Evolutionary conservation across 108 stramenopile genomes (phyloP), one percentile per base, ranked within the genome.

Genomic region (Stephanodiscus minutulus): DNA sequence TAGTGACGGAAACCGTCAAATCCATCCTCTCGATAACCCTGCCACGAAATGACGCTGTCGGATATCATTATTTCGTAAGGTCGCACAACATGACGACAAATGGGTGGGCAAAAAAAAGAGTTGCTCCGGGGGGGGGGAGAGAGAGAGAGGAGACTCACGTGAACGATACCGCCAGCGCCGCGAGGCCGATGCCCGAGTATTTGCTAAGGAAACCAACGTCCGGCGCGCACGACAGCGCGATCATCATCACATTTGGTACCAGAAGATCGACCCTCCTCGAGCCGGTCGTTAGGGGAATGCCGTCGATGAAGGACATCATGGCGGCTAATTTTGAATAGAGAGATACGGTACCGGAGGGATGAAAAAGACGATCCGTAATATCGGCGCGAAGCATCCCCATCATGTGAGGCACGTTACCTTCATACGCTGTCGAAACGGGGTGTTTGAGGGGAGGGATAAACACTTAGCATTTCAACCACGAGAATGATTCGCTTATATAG

Each of bases 161-260:
- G 72, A 89, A 85, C 22, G 87, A 79, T 15, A 82, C 18, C 21
- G 53, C 68, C 61, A 92, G 55, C 17, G 89, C 84, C 7, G 72
- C 27, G 1, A 92, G 55, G 18, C 91, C 91, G 21, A 82, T 15
- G 1, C 79, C 82, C 12, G 80, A 82, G 15, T 72, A 75, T 35
- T 84, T 86, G 17, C 84, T 54, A 13, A 92, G 70, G 46, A 83
- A 82, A 10, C 85, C 81, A 57, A 89, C 61, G 56, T 92, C 85
- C n/a, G 87, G 85, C n/a, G 87, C 87, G n/a, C 86, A 56, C 17
- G 85, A 85, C 0, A 90, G 68, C 0, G 73, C 70, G 37, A 76
- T 75, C 15, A 93, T 72, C 1, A 85, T 55, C 3, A 85, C 35
- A 17, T 82, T 77, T 10, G 86, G 63, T 22, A 87, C 57, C 4